Conservation (phyloP, 352 stramenopile genomes). For the Discostella stelligera region DNA sequence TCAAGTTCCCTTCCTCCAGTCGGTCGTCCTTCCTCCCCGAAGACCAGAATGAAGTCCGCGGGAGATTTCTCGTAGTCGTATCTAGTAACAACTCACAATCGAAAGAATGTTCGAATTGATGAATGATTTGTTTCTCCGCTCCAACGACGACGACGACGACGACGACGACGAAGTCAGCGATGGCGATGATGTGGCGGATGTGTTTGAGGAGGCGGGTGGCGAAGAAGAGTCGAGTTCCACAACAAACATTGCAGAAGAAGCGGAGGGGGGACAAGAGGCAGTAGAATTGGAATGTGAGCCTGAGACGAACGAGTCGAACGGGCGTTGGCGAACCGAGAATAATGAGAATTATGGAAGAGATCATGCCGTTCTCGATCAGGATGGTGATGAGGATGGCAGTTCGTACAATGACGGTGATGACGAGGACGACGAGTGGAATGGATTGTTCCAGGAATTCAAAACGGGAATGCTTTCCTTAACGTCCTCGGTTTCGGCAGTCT, state of each 20-base stretch:
- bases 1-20: no score
- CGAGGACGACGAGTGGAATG: background rate
- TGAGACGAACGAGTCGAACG: no score
- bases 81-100: no score
- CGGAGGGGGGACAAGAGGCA: background rate
- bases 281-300: no score
- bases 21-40: no score
- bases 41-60: no score
- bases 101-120: background rate
- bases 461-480: background rate
- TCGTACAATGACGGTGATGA: background rate
- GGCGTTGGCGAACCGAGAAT: no score
- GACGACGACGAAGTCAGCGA: background rate
- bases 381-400: background rate
- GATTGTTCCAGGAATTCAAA: background rate
- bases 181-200: background rate
- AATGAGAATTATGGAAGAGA: no score
- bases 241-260: background rate
- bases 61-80: no score
- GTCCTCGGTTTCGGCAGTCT: background rate
- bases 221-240: background rate
- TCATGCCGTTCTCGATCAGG: no score
- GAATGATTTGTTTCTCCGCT: background rate
- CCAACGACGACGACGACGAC: background rate
- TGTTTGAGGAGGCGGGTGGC: background rate